Percentiles rank a stretch among this genome's conserved stretches.
These are phyloP conservation scores for Hypoxylon intermedium DNA, from an alignment of 495 filamentous ascomycete genomes.

Conservation along the genomic window DNA sequence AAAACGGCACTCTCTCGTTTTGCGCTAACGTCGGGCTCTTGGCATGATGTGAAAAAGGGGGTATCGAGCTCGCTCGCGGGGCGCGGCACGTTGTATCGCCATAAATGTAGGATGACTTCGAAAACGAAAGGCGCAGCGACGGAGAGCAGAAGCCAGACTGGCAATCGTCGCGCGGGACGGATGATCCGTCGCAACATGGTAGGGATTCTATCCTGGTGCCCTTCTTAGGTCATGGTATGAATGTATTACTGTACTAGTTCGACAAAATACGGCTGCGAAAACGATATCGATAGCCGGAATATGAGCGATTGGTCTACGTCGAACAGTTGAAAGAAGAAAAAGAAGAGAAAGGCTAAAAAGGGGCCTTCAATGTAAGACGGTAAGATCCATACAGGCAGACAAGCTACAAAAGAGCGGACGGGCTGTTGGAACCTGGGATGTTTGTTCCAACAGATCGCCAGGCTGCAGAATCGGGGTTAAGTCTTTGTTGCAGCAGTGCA, in stretches of 20 bases:
- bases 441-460: constrained; percentile 23
- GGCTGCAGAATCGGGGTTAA: constrained; percentile 29
- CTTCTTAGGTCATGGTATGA: constrained; percentile 33
- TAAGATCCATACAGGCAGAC: constrained; percentile 10
- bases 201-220: constrained; percentile 20
- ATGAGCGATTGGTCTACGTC: constrained; percentile 15
- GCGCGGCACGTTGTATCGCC: constrained; percentile 37
- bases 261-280: constrained; percentile 4
- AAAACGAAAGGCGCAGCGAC: constrained; percentile 38
- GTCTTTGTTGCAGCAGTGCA: constrained; percentile 19
- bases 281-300: constrained; percentile 23
- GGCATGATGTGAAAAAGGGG: constrained; percentile 54
- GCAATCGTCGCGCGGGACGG: constrained; percentile 43
- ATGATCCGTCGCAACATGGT: constrained; percentile 46
- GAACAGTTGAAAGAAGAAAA: neutral
- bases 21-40: constrained; percentile 58
- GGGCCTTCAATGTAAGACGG: neutral
- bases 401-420: constrained; percentile 19
- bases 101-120: constrained; percentile 40
- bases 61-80: constrained; percentile 46
- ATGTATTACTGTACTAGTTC: neutral
- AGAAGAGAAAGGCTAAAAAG: constrained; percentile 3
- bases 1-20: constrained; percentile 83
- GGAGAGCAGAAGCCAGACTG: constrained; percentile 38
- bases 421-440: constrained; percentile 10